phyloP scores from a whole-genome alignment of 2,329 filamentous ascomycete species.

The Beauveria bassiana region DNA sequence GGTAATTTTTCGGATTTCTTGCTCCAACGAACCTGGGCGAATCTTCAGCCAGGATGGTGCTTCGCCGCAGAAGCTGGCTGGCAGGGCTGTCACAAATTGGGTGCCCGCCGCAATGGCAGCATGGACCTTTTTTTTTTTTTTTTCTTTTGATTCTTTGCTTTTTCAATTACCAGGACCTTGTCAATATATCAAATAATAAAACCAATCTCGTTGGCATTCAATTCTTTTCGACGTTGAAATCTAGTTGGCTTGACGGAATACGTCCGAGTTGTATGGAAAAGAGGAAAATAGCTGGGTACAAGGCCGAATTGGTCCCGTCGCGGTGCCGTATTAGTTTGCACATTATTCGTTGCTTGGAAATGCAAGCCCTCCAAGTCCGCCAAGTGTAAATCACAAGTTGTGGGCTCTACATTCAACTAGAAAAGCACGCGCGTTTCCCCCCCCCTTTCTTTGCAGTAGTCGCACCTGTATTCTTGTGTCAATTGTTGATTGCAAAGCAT shows the following conservation, averaged over 20 bases:
- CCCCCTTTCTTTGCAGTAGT: no score
- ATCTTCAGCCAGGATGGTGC: constrained; percentile 5
- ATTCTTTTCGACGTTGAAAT: no score
- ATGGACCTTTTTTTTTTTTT: not conserved
- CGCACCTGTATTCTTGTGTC: not conserved
- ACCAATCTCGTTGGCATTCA: not conserved
- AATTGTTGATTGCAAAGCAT: not conserved
- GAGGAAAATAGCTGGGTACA: no score
- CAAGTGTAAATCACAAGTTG: no score
- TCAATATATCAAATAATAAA: not conserved
- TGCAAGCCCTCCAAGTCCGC: no score
- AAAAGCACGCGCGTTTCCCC: no score
- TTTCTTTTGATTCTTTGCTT: not conserved
- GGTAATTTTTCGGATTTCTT: not conserved
- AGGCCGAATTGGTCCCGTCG: no score
- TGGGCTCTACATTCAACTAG: no score
- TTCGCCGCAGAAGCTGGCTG: not conserved
- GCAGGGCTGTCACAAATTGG: not conserved
- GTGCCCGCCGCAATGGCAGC: not conserved
- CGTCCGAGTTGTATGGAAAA: no score
- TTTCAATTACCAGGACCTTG: not conserved
- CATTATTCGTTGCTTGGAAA: no score
- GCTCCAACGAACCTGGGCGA: not conserved
- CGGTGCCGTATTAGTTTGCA: no score
- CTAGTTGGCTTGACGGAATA: no score